Percentiles rank a stretch among this genome's conserved stretches.
These are phyloP conservation scores for Moesziomyces globuligerus DNA, from an alignment of 1,284 basidiomycete genomes.

Conservation along the genomic window DNA sequence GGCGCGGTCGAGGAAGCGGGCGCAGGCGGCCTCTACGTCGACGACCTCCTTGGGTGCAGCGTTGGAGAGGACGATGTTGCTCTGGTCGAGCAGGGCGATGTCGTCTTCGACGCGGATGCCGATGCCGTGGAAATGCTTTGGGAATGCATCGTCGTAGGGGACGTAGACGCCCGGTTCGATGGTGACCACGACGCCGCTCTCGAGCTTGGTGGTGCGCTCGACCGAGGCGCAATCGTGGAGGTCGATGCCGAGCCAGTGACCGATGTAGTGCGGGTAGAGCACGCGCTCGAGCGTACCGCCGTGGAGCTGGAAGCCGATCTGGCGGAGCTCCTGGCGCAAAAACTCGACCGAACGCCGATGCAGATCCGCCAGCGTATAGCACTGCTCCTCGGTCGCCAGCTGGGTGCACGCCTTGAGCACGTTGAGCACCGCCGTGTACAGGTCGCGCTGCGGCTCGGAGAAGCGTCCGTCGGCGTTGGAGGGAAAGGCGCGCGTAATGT, in stretches of 20 bases:
- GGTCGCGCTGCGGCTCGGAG: slow-evolving; percentile 80
- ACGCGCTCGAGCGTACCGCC: slow-evolving; percentile 76
- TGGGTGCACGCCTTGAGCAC: slow-evolving; percentile 78
- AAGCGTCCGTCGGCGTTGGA: slow-evolving; percentile 72
- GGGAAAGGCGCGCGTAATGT: slow-evolving; percentile 95
- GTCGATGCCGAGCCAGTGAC: slow-evolving; percentile 84
- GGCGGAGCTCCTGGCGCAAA: slow-evolving; percentile 78
- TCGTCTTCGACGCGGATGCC: slow-evolving; percentile 66
- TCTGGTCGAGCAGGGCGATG: slow-evolving; percentile 50
- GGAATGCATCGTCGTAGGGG: slow-evolving; percentile 56
- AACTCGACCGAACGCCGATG: slow-evolving; percentile 80
- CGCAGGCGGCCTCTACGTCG: slow-evolving; percentile 63
- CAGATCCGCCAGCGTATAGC: slow-evolving; percentile 77
- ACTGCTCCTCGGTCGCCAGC: slow-evolving; percentile 70
- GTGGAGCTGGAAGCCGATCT: slow-evolving; percentile 78
- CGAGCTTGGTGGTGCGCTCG: slow-evolving; percentile 49
- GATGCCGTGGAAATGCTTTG: slow-evolving; percentile 59
- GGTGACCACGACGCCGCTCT: slow-evolving; percentile 60
- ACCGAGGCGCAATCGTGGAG: slow-evolving; percentile 63
- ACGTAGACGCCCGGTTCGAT: slow-evolving; percentile 65
- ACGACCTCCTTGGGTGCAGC: slow-evolving; percentile 62
- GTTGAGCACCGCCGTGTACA: slow-evolving; percentile 85
- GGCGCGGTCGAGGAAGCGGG: slow-evolving; percentile 13
- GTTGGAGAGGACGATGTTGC: slow-evolving; percentile 53
- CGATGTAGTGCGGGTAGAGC: slow-evolving; percentile 86